Percentiles rank a stretch among this genome's conserved stretches.
These are phyloP conservation scores for Penicillium vulpinum DNA, from an alignment of 2,329 filamentous ascomycete species.

Conservation along the genomic window DNA sequence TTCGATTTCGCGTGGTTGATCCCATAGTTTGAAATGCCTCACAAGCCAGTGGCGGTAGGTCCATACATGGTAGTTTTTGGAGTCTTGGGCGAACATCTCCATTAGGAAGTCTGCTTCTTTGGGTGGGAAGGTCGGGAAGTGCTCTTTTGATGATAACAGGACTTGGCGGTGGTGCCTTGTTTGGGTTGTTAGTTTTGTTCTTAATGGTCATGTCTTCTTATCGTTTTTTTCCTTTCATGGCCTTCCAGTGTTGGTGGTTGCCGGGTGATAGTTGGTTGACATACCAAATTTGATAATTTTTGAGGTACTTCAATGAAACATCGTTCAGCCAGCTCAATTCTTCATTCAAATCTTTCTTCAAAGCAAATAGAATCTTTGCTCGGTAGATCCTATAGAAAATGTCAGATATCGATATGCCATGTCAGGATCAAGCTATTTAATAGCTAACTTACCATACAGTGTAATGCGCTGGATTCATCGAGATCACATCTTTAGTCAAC, in stretches of 20 bases:
- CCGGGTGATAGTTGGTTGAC: not conserved
- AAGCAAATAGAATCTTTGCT: constrained; percentile 70
- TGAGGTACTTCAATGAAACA: constrained; percentile 78
- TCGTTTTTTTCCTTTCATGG: not conserved
- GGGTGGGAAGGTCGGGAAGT: constrained; percentile 57
- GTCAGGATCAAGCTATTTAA: not conserved
- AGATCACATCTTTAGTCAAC: constrained; percentile 86
- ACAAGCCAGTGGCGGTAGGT: constrained; percentile 83
- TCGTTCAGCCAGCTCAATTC: constrained; percentile 87
- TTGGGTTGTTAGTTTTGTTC: not conserved
- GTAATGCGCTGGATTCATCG: constrained; percentile 94
- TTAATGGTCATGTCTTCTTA: not conserved
- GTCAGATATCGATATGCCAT: constrained; percentile 11
- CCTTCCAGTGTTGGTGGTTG: not conserved
- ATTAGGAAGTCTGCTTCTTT: constrained; percentile 75
- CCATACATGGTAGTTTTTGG: constrained; percentile 99
- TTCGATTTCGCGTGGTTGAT: constrained; percentile 61
- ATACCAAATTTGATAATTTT: constrained; percentile 98
- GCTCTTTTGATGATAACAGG: constrained; percentile 49
- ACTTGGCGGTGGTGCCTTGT: constrained; percentile 61
- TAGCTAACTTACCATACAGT: constrained; percentile 74
- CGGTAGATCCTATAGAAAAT: constrained; percentile 68
- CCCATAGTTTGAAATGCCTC: constrained; percentile 60
- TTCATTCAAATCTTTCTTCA: constrained; percentile 64
- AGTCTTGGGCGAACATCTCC: constrained; percentile 78